Evolutionary conservation across 2,329 filamentous ascomycete genomes (phyloP).

Genomic region (Alternaria conjuncta): DNA sequence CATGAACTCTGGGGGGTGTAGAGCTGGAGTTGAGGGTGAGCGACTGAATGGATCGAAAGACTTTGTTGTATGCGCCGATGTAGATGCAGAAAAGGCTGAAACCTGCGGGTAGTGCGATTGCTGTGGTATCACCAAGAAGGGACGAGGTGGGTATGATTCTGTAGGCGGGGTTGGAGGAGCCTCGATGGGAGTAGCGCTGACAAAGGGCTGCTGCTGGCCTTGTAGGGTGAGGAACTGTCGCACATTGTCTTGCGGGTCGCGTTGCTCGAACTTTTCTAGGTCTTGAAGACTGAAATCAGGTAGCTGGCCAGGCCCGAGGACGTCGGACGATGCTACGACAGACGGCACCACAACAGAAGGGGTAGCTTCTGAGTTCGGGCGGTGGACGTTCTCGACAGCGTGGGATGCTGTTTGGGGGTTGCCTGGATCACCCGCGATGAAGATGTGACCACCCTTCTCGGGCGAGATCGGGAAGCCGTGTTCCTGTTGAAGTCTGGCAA

Average conservation of each 20-base stretch:
- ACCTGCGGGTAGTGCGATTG: constrained; percentile 33
- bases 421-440: constrained; percentile 79
- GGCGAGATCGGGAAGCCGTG: constrained; percentile 69
- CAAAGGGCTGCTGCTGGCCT: constrained; percentile 66
- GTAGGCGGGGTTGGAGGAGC: constrained; percentile 48
- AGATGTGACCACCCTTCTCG: constrained; percentile 70
- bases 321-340: constrained; percentile 87
- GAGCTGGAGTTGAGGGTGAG: constrained; percentile 33
- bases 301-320: constrained; percentile 73
- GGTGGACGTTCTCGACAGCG: constrained; percentile 61
- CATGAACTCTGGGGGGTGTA: constrained; percentile 48
- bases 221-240: constrained; percentile 91
- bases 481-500: constrained; percentile 76
- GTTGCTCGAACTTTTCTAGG: constrained; percentile 71
- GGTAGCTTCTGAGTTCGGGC: constrained; percentile 75
- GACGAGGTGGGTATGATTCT: constrained; percentile 49
- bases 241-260: constrained; percentile 91
- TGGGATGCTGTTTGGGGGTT: constrained; percentile 71
- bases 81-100: constrained; percentile 46
- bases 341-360: constrained; percentile 62
- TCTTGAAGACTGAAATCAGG: constrained; percentile 74
- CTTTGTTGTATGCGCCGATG: constrained; percentile 41
- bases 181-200: constrained; percentile 70
- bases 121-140: constrained; percentile 39
- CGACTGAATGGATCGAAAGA: constrained; percentile 36